These are phyloP conservation scores for Collybia mongolica DNA, from an alignment of 768 basidiomycete genomes.

Conservation along the genomic window DNA sequence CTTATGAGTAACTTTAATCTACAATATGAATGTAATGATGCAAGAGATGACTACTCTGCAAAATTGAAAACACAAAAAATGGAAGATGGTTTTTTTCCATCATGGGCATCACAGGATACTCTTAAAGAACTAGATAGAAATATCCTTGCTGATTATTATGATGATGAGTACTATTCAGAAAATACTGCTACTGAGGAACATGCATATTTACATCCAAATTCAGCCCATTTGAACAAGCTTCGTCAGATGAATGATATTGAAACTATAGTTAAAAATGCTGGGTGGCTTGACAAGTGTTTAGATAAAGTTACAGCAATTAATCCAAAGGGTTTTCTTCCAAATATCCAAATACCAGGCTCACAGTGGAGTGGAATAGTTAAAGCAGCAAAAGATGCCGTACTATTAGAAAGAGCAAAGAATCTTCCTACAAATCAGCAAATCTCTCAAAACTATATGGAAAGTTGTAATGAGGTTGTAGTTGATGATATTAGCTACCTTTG, in stretches of 20 bases:
- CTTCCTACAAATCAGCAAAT: not conserved
- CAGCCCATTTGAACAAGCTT: not conserved
- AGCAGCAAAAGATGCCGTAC: not conserved
- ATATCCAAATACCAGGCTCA: not conserved
- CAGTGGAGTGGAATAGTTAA: not conserved
- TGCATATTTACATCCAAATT: not conserved
- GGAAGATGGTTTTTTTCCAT: not conserved
- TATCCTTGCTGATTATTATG: not conserved
- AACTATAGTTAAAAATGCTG: not conserved
- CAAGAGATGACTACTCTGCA: conserved; percentile 28
- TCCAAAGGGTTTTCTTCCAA: not conserved
- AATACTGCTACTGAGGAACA: not conserved
- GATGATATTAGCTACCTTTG: not conserved
- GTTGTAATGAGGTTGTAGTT: not conserved
- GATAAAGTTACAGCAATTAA: not conserved
- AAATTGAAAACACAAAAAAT: conserved; percentile 3
- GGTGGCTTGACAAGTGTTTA: not conserved
- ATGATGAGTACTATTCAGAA: not conserved
- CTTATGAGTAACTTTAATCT: conserved; percentile 30
- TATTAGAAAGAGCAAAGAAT: not conserved
- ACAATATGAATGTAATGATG: conserved; percentile 34
- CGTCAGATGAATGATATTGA: not conserved
- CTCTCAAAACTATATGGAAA: not conserved
- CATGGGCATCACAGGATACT: not conserved
- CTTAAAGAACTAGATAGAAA: not conserved